Evolutionary conservation across 257 asterid species (phyloP).

Genomic region (Cruciata laevipes): DNA sequence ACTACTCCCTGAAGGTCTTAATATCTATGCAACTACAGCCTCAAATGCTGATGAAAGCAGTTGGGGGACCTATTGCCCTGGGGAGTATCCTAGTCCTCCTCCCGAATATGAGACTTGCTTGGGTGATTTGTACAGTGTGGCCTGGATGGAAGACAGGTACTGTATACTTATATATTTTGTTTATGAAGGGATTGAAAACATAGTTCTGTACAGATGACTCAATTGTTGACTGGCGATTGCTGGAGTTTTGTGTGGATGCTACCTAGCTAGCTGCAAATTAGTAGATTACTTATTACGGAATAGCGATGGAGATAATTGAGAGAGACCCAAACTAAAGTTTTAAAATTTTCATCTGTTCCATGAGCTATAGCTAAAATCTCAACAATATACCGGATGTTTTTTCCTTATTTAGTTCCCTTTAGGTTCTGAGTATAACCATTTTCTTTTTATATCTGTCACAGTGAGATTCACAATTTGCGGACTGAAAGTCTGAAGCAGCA

Average conservation of each 20-base stretch:
- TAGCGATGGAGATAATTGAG: not conserved
- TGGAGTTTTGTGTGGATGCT: not conserved
- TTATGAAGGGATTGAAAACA: not conserved
- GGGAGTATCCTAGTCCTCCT: constrained; percentile 80
- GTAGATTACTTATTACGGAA: not conserved
- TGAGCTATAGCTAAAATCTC: not conserved
- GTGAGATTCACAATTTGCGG: constrained; percentile 75
- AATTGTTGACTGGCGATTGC: not conserved
- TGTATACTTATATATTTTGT: constrained; percentile 29
- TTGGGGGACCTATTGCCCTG: constrained; percentile 98
- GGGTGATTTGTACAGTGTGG: constrained; percentile 90
- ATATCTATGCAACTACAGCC: constrained; percentile 93
- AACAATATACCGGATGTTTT: not conserved
- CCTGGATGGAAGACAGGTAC: constrained; percentile 99
- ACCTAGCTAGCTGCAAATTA: not conserved
- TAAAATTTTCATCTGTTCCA: not conserved
- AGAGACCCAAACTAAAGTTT: not conserved
- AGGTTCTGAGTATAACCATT: constrained; percentile 1
- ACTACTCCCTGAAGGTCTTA: constrained; percentile 74
- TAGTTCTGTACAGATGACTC: not conserved
- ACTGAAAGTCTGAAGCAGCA: constrained; percentile 84
- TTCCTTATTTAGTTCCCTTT: not conserved
- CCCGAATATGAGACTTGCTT: constrained; percentile 83
- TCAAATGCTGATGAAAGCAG: constrained; percentile 94
- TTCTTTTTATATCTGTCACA: constrained; percentile 28